Evolutionary conservation across 345 rosid genomes (phyloP).

Genomic region (Carallia pectinifolia): DNA sequence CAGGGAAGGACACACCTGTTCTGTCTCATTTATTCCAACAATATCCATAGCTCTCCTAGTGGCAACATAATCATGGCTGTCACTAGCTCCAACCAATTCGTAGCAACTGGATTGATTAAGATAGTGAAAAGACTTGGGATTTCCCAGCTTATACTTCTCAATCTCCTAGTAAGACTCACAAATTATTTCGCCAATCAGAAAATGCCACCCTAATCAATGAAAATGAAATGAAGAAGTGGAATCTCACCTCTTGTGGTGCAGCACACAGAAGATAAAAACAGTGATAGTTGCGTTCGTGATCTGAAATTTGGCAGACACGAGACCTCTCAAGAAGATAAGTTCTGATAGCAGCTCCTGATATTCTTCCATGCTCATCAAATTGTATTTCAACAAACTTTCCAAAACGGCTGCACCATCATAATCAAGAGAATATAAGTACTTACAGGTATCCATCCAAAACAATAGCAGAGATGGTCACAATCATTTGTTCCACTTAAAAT

Average conservation of each 20-base stretch:
- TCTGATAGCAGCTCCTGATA: constrained; percentile 94
- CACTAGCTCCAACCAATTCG: constrained; percentile 66
- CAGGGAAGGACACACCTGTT: constrained; percentile 59
- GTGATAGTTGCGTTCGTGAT: constrained; percentile 90
- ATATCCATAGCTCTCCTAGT: constrained; percentile 87
- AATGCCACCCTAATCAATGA: constrained; percentile 11
- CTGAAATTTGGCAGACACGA: constrained; percentile 94
- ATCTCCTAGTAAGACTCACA: constrained; percentile 51
- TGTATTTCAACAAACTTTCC: constrained; percentile 97
- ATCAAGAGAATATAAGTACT: constrained; percentile 12
- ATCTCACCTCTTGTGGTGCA: constrained; percentile 68
- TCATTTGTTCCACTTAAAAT: neutral
- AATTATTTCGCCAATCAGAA: constrained; percentile 21
- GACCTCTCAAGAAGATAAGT: constrained; percentile 95
- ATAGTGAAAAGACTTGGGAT: constrained; percentile 86
- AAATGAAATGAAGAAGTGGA: constrained; percentile 3
- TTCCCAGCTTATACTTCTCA: constrained; percentile 74
- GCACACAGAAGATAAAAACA: constrained; percentile 93
- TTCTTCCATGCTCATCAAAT: constrained; percentile 68
- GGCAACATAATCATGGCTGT: constrained; percentile 67
- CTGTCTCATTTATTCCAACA: constrained; percentile 69
- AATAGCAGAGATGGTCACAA: neutral
- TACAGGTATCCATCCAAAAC: neutral
- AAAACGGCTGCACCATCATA: constrained; percentile 61
- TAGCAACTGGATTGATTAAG: constrained; percentile 92